Conservation (phyloP, 2,329 filamentous ascomycete species). For the Diaporthe longicolla region DNA sequence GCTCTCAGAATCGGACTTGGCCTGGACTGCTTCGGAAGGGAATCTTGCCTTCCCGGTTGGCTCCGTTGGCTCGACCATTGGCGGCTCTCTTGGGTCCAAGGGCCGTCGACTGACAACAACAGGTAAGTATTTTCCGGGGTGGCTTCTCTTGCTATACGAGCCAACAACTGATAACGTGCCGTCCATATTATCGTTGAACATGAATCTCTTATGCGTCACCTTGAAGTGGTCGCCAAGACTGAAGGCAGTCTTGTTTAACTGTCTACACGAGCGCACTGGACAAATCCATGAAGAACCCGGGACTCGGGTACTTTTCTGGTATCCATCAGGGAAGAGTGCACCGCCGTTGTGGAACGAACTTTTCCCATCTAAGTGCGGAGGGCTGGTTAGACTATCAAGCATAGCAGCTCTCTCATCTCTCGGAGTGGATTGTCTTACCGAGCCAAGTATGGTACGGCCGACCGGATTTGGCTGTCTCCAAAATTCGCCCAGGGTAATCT, state of each 20-base stretch:
- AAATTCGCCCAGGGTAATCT: slow-evolving; percentile 28
- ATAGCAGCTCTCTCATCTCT: not conserved
- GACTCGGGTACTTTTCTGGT: slow-evolving; percentile 16
- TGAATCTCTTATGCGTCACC: slow-evolving; percentile 43
- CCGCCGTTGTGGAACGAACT: slow-evolving; percentile 5
- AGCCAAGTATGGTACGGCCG: slow-evolving; percentile 27
- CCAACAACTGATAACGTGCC: slow-evolving; percentile 49
- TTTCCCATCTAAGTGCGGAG: not conserved
- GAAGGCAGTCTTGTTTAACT: slow-evolving; percentile 7
- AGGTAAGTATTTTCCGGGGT: slow-evolving; percentile 32
- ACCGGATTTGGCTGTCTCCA: slow-evolving; percentile 14
- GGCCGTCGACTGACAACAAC: slow-evolving; percentile 46
- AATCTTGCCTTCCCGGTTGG: not conserved
- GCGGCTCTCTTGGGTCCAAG: slow-evolving; percentile 38
- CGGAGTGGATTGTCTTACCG: not conserved
- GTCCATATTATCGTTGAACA: slow-evolving; percentile 50
- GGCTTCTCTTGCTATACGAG: slow-evolving; percentile 16
- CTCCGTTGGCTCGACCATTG: slow-evolving; percentile 31
- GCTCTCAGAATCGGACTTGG: not conserved
- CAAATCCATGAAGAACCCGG: slow-evolving; percentile 36
- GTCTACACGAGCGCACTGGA: slow-evolving; percentile 36
- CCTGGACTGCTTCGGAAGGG: not conserved
- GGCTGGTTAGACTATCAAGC: not conserved
- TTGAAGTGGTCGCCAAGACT: slow-evolving; percentile 35
- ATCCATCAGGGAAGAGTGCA: slow-evolving; percentile 37